Percentiles rank a stretch among this genome's conserved stretches.
These are phyloP conservation scores for Haplosporangium gracile DNA, from an alignment of 192 early-diverging fungal genomes.

Conservation along the genomic window DNA sequence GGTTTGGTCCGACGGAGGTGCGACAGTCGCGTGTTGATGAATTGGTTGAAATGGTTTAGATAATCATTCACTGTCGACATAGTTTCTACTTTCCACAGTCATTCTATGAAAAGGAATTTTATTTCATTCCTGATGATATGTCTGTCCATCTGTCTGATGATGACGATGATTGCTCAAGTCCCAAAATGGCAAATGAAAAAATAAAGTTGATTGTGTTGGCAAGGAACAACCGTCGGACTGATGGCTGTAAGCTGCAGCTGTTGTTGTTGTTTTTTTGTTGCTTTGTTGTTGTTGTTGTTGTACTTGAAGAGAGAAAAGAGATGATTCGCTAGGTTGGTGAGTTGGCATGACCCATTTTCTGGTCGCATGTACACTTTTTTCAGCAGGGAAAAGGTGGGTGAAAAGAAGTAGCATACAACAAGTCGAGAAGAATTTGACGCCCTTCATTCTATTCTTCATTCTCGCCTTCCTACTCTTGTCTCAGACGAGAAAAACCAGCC, in stretches of 20 bases:
- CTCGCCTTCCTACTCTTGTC: neutral
- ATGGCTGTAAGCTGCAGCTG: neutral
- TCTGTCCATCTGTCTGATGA: neutral
- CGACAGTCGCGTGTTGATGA: neutral
- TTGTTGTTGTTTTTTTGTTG: neutral
- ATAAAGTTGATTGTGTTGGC: neutral
- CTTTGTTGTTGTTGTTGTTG: neutral
- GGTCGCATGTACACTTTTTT: no score
- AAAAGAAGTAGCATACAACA: no score
- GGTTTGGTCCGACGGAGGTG: neutral
- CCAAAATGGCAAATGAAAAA: neutral
- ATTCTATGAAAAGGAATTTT: no score
- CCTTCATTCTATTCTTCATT: neutral
- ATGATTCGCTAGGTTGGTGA: no score
- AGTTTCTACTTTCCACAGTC: no score
- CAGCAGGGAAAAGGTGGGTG: no score
- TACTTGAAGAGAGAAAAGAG: neutral
- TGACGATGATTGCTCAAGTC: neutral
- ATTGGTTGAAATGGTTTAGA: neutral
- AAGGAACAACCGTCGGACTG: neutral
- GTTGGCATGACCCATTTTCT: no score
- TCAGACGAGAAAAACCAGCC: neutral
- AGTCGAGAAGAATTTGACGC: neutral
- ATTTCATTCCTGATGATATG: neutral
- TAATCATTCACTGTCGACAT: neutral